phyloP scores from a whole-genome alignment of 139 green algal species.

The Chlamydomonas sphaeroides region DNA sequence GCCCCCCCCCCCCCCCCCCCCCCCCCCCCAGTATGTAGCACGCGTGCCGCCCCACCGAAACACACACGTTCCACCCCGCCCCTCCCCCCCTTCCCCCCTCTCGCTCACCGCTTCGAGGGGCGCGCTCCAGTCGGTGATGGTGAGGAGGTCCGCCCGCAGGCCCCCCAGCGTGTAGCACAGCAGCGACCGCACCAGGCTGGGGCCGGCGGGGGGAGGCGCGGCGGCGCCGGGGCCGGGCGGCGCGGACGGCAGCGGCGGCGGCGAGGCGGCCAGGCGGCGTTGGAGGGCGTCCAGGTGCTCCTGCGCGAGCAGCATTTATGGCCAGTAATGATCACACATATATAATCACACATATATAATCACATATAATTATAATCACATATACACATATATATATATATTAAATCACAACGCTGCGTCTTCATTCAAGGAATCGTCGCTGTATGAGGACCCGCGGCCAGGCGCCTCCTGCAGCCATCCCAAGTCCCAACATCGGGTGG shows the following conservation, averaged over 20 bases:
- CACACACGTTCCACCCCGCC: no score
- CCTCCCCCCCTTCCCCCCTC: no score
- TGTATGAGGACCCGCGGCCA: no score
- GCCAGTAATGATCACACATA: neutral
- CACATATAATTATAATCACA: neutral
- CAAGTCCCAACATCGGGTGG: no score
- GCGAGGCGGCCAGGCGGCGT: conserved; percentile 8
- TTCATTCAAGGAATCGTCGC: no score
- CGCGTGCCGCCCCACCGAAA: no score
- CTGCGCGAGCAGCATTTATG: neutral
- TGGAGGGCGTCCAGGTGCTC: conserved; percentile 48
- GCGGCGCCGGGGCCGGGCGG: neutral
- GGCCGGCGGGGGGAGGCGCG: neutral
- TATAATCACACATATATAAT: no score
- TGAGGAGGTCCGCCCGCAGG: conserved; percentile 58
- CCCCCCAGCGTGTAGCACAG: conserved; percentile 61
- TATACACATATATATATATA: no score
- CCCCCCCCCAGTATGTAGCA: no score
- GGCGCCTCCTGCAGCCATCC: neutral
- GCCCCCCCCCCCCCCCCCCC: no score
- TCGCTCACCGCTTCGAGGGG: conserved; percentile 42
- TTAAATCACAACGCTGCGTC: no score
- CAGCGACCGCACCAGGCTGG: conserved; percentile 48
- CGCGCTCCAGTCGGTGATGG: conserved; percentile 61
- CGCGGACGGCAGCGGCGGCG: neutral